Evolutionary conservation across 2,329 filamentous ascomycete genomes (phyloP).

Genomic region (Exophiala alcalophila): DNA sequence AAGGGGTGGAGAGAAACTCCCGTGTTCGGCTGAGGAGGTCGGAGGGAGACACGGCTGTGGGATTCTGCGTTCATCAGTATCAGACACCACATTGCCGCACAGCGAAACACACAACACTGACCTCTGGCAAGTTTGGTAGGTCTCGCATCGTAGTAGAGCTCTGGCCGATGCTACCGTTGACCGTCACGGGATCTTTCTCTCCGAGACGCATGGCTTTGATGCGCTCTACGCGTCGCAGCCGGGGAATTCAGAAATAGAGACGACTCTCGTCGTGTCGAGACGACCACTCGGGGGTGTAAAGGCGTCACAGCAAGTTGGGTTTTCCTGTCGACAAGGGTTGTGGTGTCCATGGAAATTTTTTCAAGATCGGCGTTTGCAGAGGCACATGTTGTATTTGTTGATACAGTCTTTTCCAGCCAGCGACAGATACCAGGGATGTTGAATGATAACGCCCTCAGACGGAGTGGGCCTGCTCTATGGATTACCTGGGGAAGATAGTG

Average conservation of each 20-base stretch:
- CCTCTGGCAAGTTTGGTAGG: constrained; percentile 25
- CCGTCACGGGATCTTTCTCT: constrained; percentile 26
- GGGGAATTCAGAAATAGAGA: background rate
- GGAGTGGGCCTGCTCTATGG: background rate
- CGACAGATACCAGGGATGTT: background rate
- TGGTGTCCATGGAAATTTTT: constrained; percentile 28
- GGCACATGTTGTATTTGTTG: constrained; percentile 16
- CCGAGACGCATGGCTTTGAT: constrained; percentile 25
- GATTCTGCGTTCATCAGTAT: constrained; percentile 23
- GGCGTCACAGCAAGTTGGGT: constrained; percentile 18
- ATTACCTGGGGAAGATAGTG: constrained; percentile 5
- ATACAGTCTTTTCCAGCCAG: constrained; percentile 6
- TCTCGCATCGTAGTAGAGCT: constrained; percentile 23
- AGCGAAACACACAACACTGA: constrained; percentile 24
- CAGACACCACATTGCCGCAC: background rate
- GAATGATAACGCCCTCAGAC: constrained; percentile 2
- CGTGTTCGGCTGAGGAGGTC: constrained; percentile 32
- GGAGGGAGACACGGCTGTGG: constrained; percentile 21
- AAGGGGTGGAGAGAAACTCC: constrained; percentile 68
- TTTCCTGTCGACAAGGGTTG: constrained; percentile 9
- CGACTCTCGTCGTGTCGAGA: background rate
- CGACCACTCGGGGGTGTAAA: constrained; percentile 5
- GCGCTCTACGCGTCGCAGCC: constrained; percentile 6
- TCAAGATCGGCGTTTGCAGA: constrained; percentile 16
- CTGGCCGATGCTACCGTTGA: constrained; percentile 25